Base-by-base conservation (phyloP, 495 filamentous ascomycete species). In the Symbiotaphrina buchneri region DNA sequence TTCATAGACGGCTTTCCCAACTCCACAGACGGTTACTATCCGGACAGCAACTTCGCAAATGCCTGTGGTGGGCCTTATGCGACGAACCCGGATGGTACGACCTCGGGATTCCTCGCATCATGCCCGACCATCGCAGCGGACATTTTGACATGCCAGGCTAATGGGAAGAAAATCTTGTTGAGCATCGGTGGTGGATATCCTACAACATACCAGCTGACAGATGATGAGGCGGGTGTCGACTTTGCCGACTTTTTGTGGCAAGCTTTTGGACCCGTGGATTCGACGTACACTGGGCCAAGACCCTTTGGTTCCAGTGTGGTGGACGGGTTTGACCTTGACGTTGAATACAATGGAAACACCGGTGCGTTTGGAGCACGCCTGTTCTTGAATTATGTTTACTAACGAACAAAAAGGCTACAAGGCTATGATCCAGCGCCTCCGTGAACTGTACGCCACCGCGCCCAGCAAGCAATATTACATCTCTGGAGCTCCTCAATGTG, bases 1-100 rank as follows among this genome's bases (percentile, higher is more conserved):
- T 82, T 80, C 44, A 52, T 79, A 21, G 61, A 74, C 37, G 34
- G 50, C 4, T 80, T 75, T 41, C 73, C 75, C 0, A 49, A 59
- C 10, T 56, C 66, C 30, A 20, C 16, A 10, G 30, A 15, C 14
- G 51, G 48, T 27, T 63, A 60, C 15, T 66, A 58, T 34, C 68
- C 70, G 6, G 64, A 57, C 3, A 59, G 58, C 21, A 72, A 75
- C 47, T 74, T 74, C 45, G 71, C 65, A 7, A 74, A 77, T 43
- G 58, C 68, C 28, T 74, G 74, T 43, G 61, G 61, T 38, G 47
- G 46, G 14, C 39, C 41, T 4, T 26, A 32, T 6, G 49, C 40
- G 35, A 31, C 41, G 1, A 51, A 52, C 27, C 24, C 42, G 1
- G 46, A 49, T 21, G 43, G 47, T 14, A 41, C 36, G 5, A 32